Percentiles rank a stretch among this genome's conserved stretches.
Conservation (phyloP, 2,329 filamentous ascomycete genomes). For the Spiromastix sp. region DNA sequence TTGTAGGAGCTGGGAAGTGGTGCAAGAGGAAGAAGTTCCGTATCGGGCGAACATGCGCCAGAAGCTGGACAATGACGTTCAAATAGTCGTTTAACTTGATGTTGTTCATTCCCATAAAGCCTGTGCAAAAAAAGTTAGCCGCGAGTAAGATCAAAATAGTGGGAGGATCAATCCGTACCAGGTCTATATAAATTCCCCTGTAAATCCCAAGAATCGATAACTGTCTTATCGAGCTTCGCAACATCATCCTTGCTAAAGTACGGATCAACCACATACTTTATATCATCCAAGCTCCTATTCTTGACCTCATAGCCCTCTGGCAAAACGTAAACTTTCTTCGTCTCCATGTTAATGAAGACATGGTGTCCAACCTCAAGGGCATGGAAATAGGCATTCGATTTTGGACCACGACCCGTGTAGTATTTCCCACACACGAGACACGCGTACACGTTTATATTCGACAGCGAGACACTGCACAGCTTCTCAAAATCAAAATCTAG, state of each 20-base stretch:
- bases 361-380: slow-evolving; percentile 91
- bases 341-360: slow-evolving; percentile 93
- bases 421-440: slow-evolving; percentile 97
- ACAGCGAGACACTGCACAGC: slow-evolving; percentile 87
- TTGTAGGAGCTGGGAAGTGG: slow-evolving; percentile 53
- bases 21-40: slow-evolving; percentile 89
- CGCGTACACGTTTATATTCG: slow-evolving; percentile 97
- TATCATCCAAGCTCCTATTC: slow-evolving; percentile 90
- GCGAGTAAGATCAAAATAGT: background rate
- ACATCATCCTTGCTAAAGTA: slow-evolving; percentile 74
- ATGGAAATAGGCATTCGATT: slow-evolving; percentile 96
- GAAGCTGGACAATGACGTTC: slow-evolving; percentile 85
- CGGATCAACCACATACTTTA: slow-evolving; percentile 95
- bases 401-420: slow-evolving; percentile 85
- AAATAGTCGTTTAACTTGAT: slow-evolving; percentile 99
- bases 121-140: slow-evolving; percentile 15
- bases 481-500: slow-evolving; percentile 99
- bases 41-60: slow-evolving; percentile 80
- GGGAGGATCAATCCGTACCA: slow-evolving; percentile 28
- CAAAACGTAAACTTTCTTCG: slow-evolving; percentile 42
- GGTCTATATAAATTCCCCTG: slow-evolving; percentile 77
- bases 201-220: slow-evolving; percentile 59
- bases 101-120: slow-evolving; percentile 98
- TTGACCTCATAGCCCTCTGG: slow-evolving; percentile 96
- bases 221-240: slow-evolving; percentile 59